phyloP scores from a whole-genome alignment of 352 stramenopile species.

The Phytophthora niederhauseri region DNA sequence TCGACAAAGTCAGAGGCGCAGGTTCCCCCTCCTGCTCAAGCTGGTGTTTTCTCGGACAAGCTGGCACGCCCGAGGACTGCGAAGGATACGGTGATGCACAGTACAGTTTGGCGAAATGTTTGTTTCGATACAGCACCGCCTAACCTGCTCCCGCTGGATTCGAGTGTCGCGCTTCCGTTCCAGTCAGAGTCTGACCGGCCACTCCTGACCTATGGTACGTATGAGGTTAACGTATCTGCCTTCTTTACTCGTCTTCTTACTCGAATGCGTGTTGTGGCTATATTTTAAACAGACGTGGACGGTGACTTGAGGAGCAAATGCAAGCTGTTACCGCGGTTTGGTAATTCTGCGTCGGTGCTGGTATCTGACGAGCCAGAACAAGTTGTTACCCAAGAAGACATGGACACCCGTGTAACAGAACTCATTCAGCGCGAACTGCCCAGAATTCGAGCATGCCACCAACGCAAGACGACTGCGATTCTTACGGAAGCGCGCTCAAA shows the following conservation, averaged over 20 bases:
- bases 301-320: constrained; percentile 55
- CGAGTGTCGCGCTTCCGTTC: constrained; percentile 30
- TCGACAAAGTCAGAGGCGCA: constrained; percentile 24
- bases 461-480: constrained; percentile 54
- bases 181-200: constrained; percentile 38
- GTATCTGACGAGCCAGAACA: constrained; percentile 13
- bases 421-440: constrained; percentile 54
- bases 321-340: constrained; percentile 52
- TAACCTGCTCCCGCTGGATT: constrained; percentile 39
- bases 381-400: constrained; percentile 43
- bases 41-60: constrained; percentile 37
- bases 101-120: constrained; percentile 50
- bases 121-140: constrained; percentile 42
- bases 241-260: not conserved
- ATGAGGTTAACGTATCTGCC: not conserved
- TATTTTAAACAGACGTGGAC: constrained; percentile 41
- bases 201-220: constrained; percentile 50
- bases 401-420: constrained; percentile 49
- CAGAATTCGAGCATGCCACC: constrained; percentile 54
- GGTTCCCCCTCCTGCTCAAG: constrained; percentile 1
- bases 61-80: constrained; percentile 35
- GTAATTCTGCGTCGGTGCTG: constrained; percentile 38
- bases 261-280: constrained; percentile 1
- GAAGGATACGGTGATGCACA: constrained; percentile 51
- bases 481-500: constrained; percentile 48